Conservation (phyloP, 2,329 filamentous ascomycete species). For the Catunica adiposa region DNA sequence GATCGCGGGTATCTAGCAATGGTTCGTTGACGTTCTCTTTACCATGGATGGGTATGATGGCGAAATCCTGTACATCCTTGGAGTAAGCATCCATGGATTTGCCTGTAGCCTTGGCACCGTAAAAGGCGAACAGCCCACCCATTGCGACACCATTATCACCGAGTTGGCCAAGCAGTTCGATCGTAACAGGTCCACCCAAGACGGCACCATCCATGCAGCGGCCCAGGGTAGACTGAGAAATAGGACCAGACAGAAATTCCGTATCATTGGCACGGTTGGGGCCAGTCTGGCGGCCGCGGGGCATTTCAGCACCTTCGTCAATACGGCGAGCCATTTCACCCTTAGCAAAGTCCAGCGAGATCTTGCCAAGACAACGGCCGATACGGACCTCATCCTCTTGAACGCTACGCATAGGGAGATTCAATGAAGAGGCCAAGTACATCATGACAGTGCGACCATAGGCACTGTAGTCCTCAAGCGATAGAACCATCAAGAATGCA, state of each 20-base stretch:
- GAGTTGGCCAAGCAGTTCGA: constrained; percentile 62
- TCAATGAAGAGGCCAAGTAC: constrained; percentile 51
- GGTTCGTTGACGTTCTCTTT: constrained; percentile 22
- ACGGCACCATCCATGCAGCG: constrained; percentile 62
- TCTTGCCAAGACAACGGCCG: constrained; percentile 55
- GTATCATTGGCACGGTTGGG: constrained; percentile 12
- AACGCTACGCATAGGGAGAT: constrained; percentile 47
- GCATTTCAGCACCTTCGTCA: constrained; percentile 19
- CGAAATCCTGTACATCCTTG: constrained; percentile 76
- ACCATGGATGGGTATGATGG: constrained; percentile 57
- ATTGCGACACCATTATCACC: constrained; percentile 66
- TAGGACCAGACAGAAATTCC: constrained; percentile 58
- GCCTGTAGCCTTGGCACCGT: constrained; percentile 64
- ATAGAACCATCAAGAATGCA: constrained; percentile 55
- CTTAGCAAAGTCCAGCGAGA: constrained; percentile 29
- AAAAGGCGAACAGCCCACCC: constrained; percentile 81
- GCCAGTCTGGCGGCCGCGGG: constrained; percentile 16
- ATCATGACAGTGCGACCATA: constrained; percentile 58
- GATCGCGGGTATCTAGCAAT: constrained; percentile 32
- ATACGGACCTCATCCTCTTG: constrained; percentile 59
- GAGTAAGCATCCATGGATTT: constrained; percentile 82
- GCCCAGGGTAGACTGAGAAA: constrained; percentile 65
- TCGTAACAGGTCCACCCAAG: constrained; percentile 55
- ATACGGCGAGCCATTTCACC: constrained; percentile 14
- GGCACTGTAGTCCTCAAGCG: constrained; percentile 59